These are phyloP conservation scores for Protoeuglena noctilucae DNA, from an alignment of 139 green algal genomes.

Conservation along the genomic window DNA sequence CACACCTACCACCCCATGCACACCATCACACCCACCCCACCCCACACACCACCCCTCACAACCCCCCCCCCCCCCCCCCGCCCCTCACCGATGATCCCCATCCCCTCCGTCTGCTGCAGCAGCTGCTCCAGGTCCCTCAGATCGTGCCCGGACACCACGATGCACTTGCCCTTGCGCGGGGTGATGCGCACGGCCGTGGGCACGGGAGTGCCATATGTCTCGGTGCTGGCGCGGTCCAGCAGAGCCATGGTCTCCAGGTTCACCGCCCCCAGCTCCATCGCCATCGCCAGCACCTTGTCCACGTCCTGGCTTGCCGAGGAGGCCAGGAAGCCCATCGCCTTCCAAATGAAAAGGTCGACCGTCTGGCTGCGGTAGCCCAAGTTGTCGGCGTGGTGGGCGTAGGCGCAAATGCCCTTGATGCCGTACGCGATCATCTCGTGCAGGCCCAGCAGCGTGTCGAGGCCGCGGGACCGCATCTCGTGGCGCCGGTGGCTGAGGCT, in stretches of 20 bases:
- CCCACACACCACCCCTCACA: no score
- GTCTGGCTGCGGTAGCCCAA: constrained; percentile 16
- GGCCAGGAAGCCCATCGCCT: constrained; percentile 22
- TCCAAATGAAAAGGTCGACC: constrained; percentile 26
- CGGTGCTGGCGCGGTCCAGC: constrained; percentile 34
- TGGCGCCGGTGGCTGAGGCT: constrained; percentile 16
- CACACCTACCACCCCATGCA: no score
- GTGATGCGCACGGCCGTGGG: constrained; percentile 27
- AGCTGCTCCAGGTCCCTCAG: constrained; percentile 46
- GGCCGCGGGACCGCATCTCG: constrained; percentile 20
- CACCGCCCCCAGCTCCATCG: constrained; percentile 22
- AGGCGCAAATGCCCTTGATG: constrained; percentile 39
- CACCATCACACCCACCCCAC: no score
- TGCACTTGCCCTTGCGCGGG: constrained; percentile 37
- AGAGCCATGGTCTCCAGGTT: constrained; percentile 41
- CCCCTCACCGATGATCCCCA: constrained; percentile 43
- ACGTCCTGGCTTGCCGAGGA: constrained; percentile 11
- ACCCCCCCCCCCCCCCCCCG: no score
- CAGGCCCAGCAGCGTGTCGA: constrained; percentile 35
- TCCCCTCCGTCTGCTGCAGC: constrained; percentile 46
- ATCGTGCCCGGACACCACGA: constrained; percentile 59
- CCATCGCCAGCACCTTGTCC: constrained; percentile 23
- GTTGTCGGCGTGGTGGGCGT: constrained; percentile 36
- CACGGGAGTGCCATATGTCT: constrained; percentile 8
- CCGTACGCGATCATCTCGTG: constrained; percentile 47